These are phyloP conservation scores for Cryphonectria radicalis DNA, from an alignment of 2,329 filamentous ascomycete species.

Conservation along the genomic window DNA sequence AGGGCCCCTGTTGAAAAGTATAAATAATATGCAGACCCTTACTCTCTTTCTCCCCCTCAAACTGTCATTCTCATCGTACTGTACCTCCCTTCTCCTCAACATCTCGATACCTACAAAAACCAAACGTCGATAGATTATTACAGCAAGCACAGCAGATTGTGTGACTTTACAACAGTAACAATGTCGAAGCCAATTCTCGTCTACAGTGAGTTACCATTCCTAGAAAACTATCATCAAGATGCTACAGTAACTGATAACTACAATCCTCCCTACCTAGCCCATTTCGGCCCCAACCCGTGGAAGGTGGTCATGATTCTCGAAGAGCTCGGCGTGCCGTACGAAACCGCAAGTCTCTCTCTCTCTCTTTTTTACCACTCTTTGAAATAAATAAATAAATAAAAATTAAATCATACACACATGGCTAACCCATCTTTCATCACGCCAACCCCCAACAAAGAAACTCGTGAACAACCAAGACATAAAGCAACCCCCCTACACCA, in stretches of 20 bases:
- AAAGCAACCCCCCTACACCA: conserved; percentile 18
- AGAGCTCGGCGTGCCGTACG: conserved; percentile 17
- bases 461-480: neutral
- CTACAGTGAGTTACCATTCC: neutral
- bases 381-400: no score
- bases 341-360: conserved; percentile 32
- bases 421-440: neutral
- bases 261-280: neutral
- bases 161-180: neutral
- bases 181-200: conserved; percentile 6
- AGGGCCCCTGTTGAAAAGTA: neutral
- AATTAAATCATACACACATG: neutral
- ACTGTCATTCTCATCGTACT: neutral
- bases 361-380: conserved; percentile 12
- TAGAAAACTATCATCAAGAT: neutral
- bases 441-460: neutral
- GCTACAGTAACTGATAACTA: neutral
- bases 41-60: no score
- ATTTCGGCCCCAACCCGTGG: conserved; percentile 12
- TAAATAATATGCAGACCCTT: neutral
- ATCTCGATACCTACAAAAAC: neutral
- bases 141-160: neutral
- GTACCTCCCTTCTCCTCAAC: no score
- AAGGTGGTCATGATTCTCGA: conserved; percentile 19
- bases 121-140: neutral